Conservation (phyloP, 441 rosid genomes). For the Arabidopsis lyrata region DNA sequence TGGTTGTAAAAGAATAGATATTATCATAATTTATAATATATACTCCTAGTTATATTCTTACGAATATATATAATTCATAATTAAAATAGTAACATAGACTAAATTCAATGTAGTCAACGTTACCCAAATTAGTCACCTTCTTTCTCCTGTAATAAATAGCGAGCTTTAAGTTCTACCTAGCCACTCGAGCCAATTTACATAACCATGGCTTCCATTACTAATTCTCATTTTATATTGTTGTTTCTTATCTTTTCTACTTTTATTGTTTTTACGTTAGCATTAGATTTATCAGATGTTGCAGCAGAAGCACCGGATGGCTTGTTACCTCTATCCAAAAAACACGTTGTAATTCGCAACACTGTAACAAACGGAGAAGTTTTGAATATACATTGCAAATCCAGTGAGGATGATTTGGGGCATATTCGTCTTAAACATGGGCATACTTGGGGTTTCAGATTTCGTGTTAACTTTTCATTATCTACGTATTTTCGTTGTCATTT, state of each 20-base stretch:
- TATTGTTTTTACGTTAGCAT: background rate
- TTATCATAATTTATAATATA: too few relatives aligned
- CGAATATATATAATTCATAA: background rate
- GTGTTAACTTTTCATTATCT: background rate
- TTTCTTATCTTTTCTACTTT: constrained; percentile 3
- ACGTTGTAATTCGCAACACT: constrained; percentile 15
- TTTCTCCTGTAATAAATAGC: constrained; percentile 1
- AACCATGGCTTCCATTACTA: constrained; percentile 17
- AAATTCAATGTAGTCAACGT: background rate
- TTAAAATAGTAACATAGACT: too few relatives aligned
- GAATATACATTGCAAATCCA: constrained; percentile 31
- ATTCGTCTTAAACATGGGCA: background rate
- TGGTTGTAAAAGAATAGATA: background rate
- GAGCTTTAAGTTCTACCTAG: background rate
- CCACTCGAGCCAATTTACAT: background rate
- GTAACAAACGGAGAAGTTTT: background rate
- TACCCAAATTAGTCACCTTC: background rate
- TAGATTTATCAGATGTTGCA: background rate
- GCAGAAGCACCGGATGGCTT: background rate
- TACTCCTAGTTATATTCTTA: background rate
- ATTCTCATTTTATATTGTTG: constrained; percentile 6
- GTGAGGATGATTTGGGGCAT: constrained; percentile 27
- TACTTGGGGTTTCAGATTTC: constrained; percentile 18
- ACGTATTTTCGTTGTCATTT: constrained; percentile 11
- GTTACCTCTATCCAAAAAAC: constrained; percentile 16